Conservation (phyloP, 116 monocot species). For the Cymodocea nodosa region DNA sequence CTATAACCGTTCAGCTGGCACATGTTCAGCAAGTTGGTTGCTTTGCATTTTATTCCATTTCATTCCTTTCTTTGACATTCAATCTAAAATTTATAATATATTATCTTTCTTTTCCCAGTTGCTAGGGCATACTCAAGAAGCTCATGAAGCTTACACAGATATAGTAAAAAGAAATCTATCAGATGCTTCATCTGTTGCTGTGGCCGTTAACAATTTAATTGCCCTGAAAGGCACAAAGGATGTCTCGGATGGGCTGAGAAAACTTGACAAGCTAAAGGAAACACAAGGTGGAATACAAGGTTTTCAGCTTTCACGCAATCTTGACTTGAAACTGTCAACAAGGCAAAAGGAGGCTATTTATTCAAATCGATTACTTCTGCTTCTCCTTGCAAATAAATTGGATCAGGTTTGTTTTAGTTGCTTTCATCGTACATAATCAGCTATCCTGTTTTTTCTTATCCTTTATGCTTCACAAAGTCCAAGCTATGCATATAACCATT, state of each 20-base stretch:
- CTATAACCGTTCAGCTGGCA: constrained; percentile 77
- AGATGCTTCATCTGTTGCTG: constrained; percentile 74
- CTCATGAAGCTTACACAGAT: constrained; percentile 47
- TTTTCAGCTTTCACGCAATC: constrained; percentile 49
- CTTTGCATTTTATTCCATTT: neutral
- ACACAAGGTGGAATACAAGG: constrained; percentile 25
- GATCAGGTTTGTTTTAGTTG: constrained; percentile 58
- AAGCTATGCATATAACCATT: no score
- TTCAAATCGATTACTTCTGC: constrained; percentile 62
- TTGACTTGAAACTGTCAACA: constrained; percentile 56
- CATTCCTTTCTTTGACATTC: neutral
- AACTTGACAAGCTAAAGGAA: constrained; percentile 58
- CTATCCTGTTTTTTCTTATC: neutral
- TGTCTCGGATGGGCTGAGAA: constrained; percentile 76
- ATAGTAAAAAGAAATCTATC: constrained; percentile 51
- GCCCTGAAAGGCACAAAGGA: constrained; percentile 71
- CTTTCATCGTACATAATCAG: neutral
- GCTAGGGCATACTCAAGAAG: constrained; percentile 52
- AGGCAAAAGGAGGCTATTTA: constrained; percentile 81
- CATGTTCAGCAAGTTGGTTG: constrained; percentile 68
- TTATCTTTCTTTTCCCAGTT: constrained; percentile 32
- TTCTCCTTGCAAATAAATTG: constrained; percentile 77
- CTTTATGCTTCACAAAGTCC: no score
- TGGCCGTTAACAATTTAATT: constrained; percentile 82
- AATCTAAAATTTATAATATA: neutral